Conservation (phyloP, 2,329 filamentous ascomycete species). For the Cadophora luteo-olivacea region DNA sequence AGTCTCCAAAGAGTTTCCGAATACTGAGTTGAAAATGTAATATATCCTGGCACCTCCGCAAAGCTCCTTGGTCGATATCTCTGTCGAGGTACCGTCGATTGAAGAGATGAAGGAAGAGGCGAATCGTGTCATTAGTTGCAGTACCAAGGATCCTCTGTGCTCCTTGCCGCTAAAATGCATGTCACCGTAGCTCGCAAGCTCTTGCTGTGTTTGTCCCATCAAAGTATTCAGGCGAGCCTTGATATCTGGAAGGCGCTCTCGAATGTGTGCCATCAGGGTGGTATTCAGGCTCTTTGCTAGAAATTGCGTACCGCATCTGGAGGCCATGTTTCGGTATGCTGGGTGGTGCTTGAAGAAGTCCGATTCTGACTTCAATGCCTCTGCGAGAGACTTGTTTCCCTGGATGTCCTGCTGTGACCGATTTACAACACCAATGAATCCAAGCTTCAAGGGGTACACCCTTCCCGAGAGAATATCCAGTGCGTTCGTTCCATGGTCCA, state of each 20-base stretch:
- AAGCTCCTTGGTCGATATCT: conserved; percentile 90
- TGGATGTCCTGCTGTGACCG: conserved; percentile 98
- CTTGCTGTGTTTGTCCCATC: conserved; percentile 99
- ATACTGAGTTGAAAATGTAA: conserved; percentile 53
- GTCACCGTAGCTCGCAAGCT: conserved; percentile 96
- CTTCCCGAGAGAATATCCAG: conserved; percentile 96
- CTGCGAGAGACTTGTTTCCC: conserved; percentile 90
- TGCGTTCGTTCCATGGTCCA: conserved; percentile 98
- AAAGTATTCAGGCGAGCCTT: conserved; percentile 96
- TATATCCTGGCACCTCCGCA: conserved; percentile 46
- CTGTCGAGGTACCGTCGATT: conserved; percentile 97
- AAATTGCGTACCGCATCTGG: conserved; percentile 90
- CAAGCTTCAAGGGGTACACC: conserved; percentile 95
- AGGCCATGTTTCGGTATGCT: conserved; percentile 95
- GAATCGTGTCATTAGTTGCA: conserved; percentile 98
- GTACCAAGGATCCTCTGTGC: conserved; percentile 90
- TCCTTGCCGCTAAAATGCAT: conserved; percentile 98
- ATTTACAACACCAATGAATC: conserved; percentile 98
- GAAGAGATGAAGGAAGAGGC: conserved; percentile 98
- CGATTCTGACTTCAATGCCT: conserved; percentile 85
- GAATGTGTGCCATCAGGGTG: conserved; percentile 95
- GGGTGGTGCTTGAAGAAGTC: conserved; percentile 98
- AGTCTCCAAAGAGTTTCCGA: conserved; percentile 93
- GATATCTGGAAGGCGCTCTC: conserved; percentile 94
- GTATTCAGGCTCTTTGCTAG: conserved; percentile 93